Percentiles rank a stretch among this genome's conserved stretches.
These are phyloP conservation scores for Lasiosphaeris hirsuta DNA, from an alignment of 495 filamentous ascomycete genomes.

Conservation along the genomic window DNA sequence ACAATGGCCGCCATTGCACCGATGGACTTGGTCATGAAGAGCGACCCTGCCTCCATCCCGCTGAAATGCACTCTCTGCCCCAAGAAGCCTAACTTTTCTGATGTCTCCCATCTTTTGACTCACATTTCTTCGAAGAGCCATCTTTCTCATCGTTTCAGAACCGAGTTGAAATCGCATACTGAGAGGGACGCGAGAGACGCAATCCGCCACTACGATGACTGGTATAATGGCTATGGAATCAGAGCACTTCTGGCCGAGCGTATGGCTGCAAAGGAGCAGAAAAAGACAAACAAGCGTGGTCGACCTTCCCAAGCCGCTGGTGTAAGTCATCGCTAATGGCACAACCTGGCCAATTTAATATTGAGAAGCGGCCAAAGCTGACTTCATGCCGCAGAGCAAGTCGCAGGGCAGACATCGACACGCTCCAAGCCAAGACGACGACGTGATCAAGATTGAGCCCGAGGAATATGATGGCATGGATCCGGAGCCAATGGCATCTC, in stretches of 20 bases:
- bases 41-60: constrained; percentile 41
- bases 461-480: constrained; percentile 16
- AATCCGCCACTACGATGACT: constrained; percentile 61
- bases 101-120: constrained; percentile 83
- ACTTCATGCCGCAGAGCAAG: constrained; percentile 1
- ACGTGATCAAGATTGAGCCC: constrained; percentile 32
- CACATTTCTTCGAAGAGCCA: constrained; percentile 85
- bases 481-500: background rate
- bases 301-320: constrained; percentile 7
- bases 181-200: constrained; percentile 49
- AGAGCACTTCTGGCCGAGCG: constrained; percentile 65
- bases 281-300: constrained; percentile 39
- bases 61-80: constrained; percentile 78
- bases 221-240: constrained; percentile 65
- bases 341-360: background rate
- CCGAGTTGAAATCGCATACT: constrained; percentile 59
- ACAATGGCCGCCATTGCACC: constrained; percentile 34
- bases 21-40: constrained; percentile 25
- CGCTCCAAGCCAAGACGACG: background rate
- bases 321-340: constrained; percentile 6
- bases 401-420: background rate
- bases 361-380: background rate
- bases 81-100: constrained; percentile 74
- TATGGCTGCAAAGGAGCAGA: constrained; percentile 67
- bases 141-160: constrained; percentile 68